A percentile compares a stretch with the other conserved stretches of the same genome.
Conservation (phyloP, 257 asterid species). For the Schizonepeta tenuifolia region DNA sequence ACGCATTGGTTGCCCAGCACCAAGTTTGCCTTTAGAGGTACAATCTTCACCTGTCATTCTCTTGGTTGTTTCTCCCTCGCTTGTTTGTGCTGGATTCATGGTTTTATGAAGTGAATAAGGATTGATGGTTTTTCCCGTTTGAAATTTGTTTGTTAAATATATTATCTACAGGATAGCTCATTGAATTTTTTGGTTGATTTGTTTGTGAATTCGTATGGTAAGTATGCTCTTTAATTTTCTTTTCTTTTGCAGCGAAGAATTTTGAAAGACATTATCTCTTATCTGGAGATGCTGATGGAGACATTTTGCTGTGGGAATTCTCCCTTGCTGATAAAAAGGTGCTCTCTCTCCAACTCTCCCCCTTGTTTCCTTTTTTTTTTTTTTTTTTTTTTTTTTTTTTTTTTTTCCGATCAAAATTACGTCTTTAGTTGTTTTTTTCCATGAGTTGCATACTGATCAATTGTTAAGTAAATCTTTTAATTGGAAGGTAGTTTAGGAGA, state of each 20-base stretch:
- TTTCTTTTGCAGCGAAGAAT: slow-evolving; percentile 55
- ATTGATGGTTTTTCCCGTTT: not conserved
- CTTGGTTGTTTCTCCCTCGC: not conserved
- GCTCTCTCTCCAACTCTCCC: not conserved
- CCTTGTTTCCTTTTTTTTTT: no score
- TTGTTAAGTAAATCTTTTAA: not conserved
- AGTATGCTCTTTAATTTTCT: not conserved
- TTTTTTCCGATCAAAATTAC: no score
- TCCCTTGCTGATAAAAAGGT: slow-evolving; percentile 73
- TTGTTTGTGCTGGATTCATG: not conserved
- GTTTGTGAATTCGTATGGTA: slow-evolving; percentile 18
- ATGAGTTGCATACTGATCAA: slow-evolving; percentile 4
- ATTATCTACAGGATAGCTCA: not conserved
- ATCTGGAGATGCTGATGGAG: slow-evolving; percentile 94
- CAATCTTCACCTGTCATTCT: slow-evolving; percentile 21
- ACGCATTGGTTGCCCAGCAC: slow-evolving; percentile 91
- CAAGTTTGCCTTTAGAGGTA: slow-evolving; percentile 87
- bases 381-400: no score
- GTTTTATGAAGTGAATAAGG: slow-evolving; percentile 18
- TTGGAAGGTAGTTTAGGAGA: not conserved
- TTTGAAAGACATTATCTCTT: slow-evolving; percentile 66
- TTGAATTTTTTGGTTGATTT: not conserved
- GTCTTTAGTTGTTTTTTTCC: not conserved
- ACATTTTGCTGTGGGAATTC: slow-evolving; percentile 80
- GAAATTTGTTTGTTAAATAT: not conserved